These are phyloP conservation scores for Cytospora leucostoma DNA, from an alignment of 2,329 filamentous ascomycete genomes.

Conservation along the genomic window DNA sequence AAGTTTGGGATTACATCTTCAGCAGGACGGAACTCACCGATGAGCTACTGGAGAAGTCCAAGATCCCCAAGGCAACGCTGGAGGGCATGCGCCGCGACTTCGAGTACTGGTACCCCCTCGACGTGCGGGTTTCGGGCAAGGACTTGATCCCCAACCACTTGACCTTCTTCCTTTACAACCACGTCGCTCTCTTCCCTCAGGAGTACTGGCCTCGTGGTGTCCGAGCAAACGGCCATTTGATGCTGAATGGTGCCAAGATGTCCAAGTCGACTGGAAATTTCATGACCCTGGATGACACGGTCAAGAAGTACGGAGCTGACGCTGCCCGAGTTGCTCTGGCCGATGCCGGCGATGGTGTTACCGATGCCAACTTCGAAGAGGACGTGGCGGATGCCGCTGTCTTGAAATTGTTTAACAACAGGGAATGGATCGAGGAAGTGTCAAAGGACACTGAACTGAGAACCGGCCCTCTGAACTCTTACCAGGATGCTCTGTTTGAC, in stretches of 20 bases:
- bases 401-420: slow-evolving; percentile 73
- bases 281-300: slow-evolving; percentile 82
- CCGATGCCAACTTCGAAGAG: slow-evolving; percentile 97
- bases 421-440: slow-evolving; percentile 91
- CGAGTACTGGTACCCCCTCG: slow-evolving; percentile 95
- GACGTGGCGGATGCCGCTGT: slow-evolving; percentile 90
- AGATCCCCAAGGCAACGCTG: slow-evolving; percentile 73
- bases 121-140: slow-evolving; percentile 86
- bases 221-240: slow-evolving; percentile 87
- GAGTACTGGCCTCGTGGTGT: slow-evolving; percentile 88
- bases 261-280: slow-evolving; percentile 97
- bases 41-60: slow-evolving; percentile 63
- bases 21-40: slow-evolving; percentile 70
- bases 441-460: slow-evolving; percentile 72
- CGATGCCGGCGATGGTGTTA: slow-evolving; percentile 90
- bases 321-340: slow-evolving; percentile 46
- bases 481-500: slow-evolving; percentile 87
- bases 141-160: slow-evolving; percentile 92
- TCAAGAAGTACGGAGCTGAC: slow-evolving; percentile 92
- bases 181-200: slow-evolving; percentile 82
- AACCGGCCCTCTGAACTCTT: slow-evolving; percentile 70
- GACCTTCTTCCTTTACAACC: slow-evolving; percentile 93
- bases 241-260: slow-evolving; percentile 98
- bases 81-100: slow-evolving; percentile 87
- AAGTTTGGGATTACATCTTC: slow-evolving; percentile 97